Evolutionary conservation across 768 basidiomycete species (phyloP).

Genomic region (Lentinus tigrinus): DNA sequence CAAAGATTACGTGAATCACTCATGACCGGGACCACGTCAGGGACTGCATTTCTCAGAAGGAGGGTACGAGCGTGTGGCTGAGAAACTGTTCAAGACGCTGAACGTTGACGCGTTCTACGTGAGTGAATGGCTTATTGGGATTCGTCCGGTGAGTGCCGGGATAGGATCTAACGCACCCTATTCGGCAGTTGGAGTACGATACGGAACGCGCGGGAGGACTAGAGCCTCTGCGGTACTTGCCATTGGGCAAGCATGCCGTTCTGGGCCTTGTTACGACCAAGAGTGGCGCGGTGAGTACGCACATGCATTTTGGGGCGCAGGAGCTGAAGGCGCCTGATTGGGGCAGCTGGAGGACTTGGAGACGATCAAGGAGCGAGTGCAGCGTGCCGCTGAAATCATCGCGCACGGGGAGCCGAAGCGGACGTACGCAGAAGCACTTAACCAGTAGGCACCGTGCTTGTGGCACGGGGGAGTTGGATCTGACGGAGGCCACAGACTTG

Average conservation of each 20-base stretch:
- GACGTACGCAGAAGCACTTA: conserved; percentile 37
- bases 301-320: neutral
- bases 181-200: conserved; percentile 56
- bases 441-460: conserved; percentile 26
- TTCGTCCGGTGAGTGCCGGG: too few species aligned
- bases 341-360: conserved; percentile 40
- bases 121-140: conserved; percentile 4
- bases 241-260: conserved; percentile 40
- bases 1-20: conserved; percentile 2
- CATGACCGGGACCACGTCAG: conserved; percentile 39
- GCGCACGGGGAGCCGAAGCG: conserved; percentile 33
- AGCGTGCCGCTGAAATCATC: conserved; percentile 41
- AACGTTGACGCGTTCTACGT: conserved; percentile 53
- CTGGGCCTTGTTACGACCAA: conserved; percentile 48
- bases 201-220: conserved; percentile 58
- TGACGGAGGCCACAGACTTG: conserved; percentile 29
- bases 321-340: neutral
- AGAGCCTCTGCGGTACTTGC: conserved; percentile 49
- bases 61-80: conserved; percentile 51
- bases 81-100: conserved; percentile 53
- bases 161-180: neutral
- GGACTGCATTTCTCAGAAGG: conserved; percentile 59
- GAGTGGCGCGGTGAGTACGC: conserved; percentile 32
- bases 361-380: conserved; percentile 37
- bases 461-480: neutral